These are phyloP conservation scores for Schizonepeta tenuifolia DNA, from an alignment of 257 asterid genomes.

Conservation along the genomic window DNA sequence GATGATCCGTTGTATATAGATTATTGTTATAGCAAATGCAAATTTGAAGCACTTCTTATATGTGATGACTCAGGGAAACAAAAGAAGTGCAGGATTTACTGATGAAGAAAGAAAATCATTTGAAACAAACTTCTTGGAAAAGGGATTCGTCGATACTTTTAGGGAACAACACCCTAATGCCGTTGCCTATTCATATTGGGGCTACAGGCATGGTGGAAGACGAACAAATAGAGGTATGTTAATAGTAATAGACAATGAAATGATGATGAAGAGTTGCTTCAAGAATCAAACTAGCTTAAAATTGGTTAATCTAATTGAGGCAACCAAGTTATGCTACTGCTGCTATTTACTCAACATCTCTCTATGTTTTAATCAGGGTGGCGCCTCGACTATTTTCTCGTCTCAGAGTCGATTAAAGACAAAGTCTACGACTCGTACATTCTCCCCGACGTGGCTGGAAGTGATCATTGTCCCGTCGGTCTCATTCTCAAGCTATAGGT, in stretches of 20 bases:
- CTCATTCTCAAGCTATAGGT: constrained; percentile 71
- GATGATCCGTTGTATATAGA: too few relatives aligned
- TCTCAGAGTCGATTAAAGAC: constrained; percentile 69
- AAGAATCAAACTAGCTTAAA: too few relatives aligned
- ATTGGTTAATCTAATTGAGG: neutral
- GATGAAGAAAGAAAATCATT: constrained; percentile 88
- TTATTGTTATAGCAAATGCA: too few relatives aligned
- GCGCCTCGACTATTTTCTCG: constrained; percentile 96
- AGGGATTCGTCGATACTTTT: constrained; percentile 90
- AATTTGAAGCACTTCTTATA: neutral
- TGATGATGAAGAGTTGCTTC: neutral
- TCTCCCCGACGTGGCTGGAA: constrained; percentile 86
- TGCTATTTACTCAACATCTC: neutral
- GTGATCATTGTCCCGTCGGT: constrained; percentile 93
- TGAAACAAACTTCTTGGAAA: constrained; percentile 66
- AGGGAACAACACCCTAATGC: constrained; percentile 91
- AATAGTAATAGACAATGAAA: neutral
- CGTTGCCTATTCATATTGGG: constrained; percentile 97
- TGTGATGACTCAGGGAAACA: constrained; percentile 72
- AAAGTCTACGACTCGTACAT: constrained; percentile 80
- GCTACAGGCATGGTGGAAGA: constrained; percentile 88
- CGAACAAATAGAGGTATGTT: constrained; percentile 75
- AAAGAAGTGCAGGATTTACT: constrained; percentile 96
- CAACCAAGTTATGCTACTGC: neutral
- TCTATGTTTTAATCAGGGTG: constrained; percentile 59